Percentiles rank a stretch among this genome's conserved stretches.
These are phyloP conservation scores for Pseudozyma hubeiensis DNA, from an alignment of 1,284 basidiomycete genomes.

Conservation along the genomic window DNA sequence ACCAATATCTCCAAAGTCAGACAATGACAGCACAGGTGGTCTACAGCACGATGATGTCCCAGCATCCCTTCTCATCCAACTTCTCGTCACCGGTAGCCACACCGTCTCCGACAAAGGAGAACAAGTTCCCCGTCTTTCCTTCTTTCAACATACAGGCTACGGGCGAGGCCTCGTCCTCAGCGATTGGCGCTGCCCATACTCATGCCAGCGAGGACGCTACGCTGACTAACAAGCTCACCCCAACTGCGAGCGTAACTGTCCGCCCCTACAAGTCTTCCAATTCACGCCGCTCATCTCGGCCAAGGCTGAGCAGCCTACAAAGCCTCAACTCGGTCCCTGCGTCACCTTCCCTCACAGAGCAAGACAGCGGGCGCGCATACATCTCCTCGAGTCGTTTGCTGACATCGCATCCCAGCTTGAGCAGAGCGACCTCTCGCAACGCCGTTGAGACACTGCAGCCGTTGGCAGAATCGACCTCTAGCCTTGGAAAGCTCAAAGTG, in stretches of 20 bases:
- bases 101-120: constrained; percentile 40
- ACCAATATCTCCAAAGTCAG: neutral
- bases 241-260: neutral
- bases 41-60: constrained; percentile 35
- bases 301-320: constrained; percentile 40
- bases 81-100: constrained; percentile 37
- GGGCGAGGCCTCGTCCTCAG: neutral
- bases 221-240: neutral
- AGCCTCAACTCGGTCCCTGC: constrained; percentile 48
- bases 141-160: constrained; percentile 3
- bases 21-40: constrained; percentile 47
- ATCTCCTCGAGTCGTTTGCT: constrained; percentile 29
- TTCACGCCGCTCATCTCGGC: constrained; percentile 22
- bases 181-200: constrained; percentile 13
- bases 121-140: constrained; percentile 15
- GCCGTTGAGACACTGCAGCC: constrained; percentile 43
- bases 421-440: constrained; percentile 31
- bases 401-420: constrained; percentile 23
- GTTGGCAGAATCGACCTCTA: constrained; percentile 36
- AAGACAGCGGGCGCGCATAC: constrained; percentile 34
- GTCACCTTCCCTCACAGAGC: constrained; percentile 43
- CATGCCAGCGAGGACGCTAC: neutral
- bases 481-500: constrained; percentile 4
- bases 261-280: constrained; percentile 12
- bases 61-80: constrained; percentile 38